Conservation (phyloP, 805 yeast species). For the Isabelozyma heimii region DNA sequence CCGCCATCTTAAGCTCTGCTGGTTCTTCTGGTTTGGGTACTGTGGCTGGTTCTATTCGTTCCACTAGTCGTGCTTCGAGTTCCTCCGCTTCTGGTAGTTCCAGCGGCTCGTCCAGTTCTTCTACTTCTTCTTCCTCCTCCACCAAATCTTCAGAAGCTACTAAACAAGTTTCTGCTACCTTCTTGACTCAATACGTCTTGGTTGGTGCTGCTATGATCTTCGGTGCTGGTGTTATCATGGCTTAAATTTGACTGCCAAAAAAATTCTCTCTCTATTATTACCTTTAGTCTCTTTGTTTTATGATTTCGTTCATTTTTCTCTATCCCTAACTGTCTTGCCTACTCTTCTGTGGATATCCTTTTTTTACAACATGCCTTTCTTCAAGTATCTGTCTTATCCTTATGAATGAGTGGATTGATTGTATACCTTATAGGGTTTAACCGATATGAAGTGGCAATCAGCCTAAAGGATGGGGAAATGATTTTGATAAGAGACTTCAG, state of each 20-base stretch:
- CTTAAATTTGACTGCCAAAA: background rate
- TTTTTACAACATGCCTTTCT: background rate
- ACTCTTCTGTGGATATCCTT: background rate
- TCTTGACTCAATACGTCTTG: slow-evolving; percentile 15
- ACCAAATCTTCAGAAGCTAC: slow-evolving; percentile 13
- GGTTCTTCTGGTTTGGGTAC: slow-evolving; percentile 70
- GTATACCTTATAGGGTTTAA: background rate
- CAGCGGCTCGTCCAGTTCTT: slow-evolving; percentile 22
- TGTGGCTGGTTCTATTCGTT: slow-evolving; percentile 31
- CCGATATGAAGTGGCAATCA: background rate
- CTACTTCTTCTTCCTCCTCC: slow-evolving; percentile 8
- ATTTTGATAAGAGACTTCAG: background rate
- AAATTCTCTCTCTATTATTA: no score
- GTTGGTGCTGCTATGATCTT: slow-evolving; percentile 21
- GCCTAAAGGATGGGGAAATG: background rate
- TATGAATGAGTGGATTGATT: background rate
- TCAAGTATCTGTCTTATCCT: background rate
- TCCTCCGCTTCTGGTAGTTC: slow-evolving; percentile 20
- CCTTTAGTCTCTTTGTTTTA: background rate
- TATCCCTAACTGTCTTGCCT: background rate
- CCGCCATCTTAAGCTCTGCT: slow-evolving; percentile 58
- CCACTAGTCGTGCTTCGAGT: slow-evolving; percentile 18
- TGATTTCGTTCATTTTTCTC: background rate
- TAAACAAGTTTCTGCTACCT: slow-evolving; percentile 10
- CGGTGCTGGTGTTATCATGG: slow-evolving; percentile 26